Evolutionary conservation across 208 protist species (phyloP), one percentile per base, ranked within the genome.

Genomic region (Naegleria lovaniensis): DNA sequence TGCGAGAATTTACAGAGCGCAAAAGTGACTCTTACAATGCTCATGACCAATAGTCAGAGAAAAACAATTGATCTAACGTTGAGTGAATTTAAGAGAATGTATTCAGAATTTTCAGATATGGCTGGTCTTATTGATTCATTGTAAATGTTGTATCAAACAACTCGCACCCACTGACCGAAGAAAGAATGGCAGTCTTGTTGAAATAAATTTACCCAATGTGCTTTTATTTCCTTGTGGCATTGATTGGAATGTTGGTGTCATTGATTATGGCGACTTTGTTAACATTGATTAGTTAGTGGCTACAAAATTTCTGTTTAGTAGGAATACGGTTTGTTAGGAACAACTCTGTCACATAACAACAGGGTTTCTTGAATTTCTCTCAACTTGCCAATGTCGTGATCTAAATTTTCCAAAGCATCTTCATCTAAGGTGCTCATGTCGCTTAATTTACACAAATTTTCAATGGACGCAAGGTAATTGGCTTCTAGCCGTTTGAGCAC

Each of bases 31-130:
- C 6, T 79, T 15, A 79, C 67, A 2, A 36, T 79, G 29, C n/a
- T 36, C 7, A 36, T 79, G 29, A 79, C 67, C 0, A 79, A 79
- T 36, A 36, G 25, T 79, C 67, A 79, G n/a, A 79, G 67, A 79
- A 79, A 79, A 33, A 79, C 67, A 6, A 36, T 79, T 36, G 67
- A 79, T 79, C n/a, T 79, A 9, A 79, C 25, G 25, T 79, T 79
- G 29, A 79, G 29, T 79, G 67, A 79, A 79, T 79, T 79, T 79
- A 79, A 79, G n/a, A 79, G n/a, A n/a, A 29, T 79, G 29, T 36
- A 79, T 79, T 79, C 67, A 25, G 29, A 79, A 79, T 79, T 79
- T 36, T 79, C 67, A 36, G 67, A 79, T 36, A 79, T 79, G 67
- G 16, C 67, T 36, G 29, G 67, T 36, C 6, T 79, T 36, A 36